phyloP scores from a whole-genome alignment of 2,329 filamentous ascomycete genomes.

The Penicillium sp. region DNA sequence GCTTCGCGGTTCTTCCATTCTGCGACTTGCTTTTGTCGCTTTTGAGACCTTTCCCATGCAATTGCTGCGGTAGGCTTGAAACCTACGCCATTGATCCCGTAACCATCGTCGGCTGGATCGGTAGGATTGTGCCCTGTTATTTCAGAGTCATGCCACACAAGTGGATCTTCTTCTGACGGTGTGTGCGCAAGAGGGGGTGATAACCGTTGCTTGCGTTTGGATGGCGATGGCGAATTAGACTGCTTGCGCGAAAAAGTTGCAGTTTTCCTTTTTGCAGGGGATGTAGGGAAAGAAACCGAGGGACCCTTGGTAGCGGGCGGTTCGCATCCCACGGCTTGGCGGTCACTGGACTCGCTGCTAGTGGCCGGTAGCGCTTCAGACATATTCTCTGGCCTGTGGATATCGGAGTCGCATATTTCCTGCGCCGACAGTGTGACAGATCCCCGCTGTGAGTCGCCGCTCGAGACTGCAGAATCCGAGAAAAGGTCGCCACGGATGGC shows the following conservation, averaged over 20 bases:
- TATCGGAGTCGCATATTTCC: slow-evolving; percentile 14
- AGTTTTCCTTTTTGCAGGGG: slow-evolving; percentile 21
- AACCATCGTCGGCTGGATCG: slow-evolving; percentile 59
- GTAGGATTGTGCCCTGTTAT: slow-evolving; percentile 58
- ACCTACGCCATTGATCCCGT: slow-evolving; percentile 61
- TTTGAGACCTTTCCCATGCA: slow-evolving; percentile 54
- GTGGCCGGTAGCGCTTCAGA: slow-evolving; percentile 16
- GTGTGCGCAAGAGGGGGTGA: slow-evolving; percentile 35
- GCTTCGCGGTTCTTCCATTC: slow-evolving; percentile 60
- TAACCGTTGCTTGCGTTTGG: slow-evolving; percentile 28
- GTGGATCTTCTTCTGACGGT: slow-evolving; percentile 31
- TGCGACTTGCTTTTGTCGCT: slow-evolving; percentile 55
- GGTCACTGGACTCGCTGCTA: slow-evolving; percentile 8
- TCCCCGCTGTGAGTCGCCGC: slow-evolving; percentile 12
- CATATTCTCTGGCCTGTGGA: slow-evolving; percentile 17
- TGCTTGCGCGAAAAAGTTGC: slow-evolving; percentile 26
- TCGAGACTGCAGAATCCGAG: slow-evolving; percentile 17
- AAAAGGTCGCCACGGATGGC: slow-evolving; percentile 36
- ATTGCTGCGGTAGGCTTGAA: slow-evolving; percentile 60
- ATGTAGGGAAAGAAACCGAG: slow-evolving; percentile 9
- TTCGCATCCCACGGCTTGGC: slow-evolving; percentile 10
- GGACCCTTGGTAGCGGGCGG: slow-evolving; percentile 8
- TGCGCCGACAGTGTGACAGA: slow-evolving; percentile 10
- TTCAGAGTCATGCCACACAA: slow-evolving; percentile 57
- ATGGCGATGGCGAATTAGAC: slow-evolving; percentile 16